Evolutionary conservation across 2,329 filamentous ascomycete species (phyloP), one percentile per base, ranked within the genome.

Genomic region (Bipolaris bicolor): DNA sequence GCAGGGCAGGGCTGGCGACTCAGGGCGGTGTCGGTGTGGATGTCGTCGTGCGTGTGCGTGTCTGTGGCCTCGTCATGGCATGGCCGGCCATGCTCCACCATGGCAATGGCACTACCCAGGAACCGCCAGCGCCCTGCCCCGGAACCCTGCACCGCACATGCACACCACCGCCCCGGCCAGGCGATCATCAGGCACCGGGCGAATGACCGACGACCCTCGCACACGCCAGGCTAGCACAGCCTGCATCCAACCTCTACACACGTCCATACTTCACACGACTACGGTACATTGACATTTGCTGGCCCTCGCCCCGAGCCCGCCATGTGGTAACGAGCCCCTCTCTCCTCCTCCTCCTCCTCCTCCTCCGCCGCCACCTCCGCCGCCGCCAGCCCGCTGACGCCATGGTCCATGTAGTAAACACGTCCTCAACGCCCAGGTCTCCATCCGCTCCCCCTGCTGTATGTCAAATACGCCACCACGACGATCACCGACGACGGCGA

Each of bases 391-490:
- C 47, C 26, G 57, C 60, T 58, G 65, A 62, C 63, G 65, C 55
- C 59, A 20, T 33, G 52, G 10, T 59, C 33, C 61, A 53, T 39
- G 29, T 68, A 97, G 95, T 84, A 98, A 98, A 85, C 95, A 99
- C 82, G 84, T 99, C 73, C 88, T 99, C 77, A 99, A 99, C 83
- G 95, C 94, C 62, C 95, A 99, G 81, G 95, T 99, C 72, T 83
- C 94, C 56, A 96, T 99, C 80, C 91, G 95, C 70, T 95, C 93
- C 55, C 91, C 93, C 62, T 99, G 95, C 84, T 99, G 95, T 94
- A 86, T 70, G 88, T 79, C 13, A 11, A 31, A 31, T 31, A 31
- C 29, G 29, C 29, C 10, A 31, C 29, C 7, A 10, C 4, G 3
- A 45, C 33, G 24, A 47, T 34, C 16, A 48, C n/a, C 16, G n/a